Conservation (phyloP, 2,329 filamentous ascomycete species). For the Phialocephala sp. region DNA sequence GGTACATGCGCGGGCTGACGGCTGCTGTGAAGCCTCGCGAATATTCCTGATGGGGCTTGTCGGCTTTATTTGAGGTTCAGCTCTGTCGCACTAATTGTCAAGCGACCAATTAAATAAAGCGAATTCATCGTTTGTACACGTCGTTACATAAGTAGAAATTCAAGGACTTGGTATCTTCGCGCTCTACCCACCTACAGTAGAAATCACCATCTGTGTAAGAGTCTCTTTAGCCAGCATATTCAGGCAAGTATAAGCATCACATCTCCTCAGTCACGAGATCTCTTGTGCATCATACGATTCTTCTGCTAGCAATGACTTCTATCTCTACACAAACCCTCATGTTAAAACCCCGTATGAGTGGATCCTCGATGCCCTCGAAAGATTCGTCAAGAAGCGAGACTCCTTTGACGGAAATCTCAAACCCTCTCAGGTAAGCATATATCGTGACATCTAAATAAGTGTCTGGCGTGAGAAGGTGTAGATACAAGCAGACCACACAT, state of each 20-base stretch:
- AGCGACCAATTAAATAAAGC: not conserved
- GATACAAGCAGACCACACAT: not conserved
- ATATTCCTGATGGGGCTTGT: not conserved
- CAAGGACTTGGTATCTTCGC: not conserved
- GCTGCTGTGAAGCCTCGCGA: constrained; percentile 3
- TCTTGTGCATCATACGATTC: not conserved
- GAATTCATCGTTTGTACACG: not conserved
- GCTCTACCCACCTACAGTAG: not conserved
- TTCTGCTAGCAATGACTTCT: not conserved
- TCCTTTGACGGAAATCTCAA: not conserved
- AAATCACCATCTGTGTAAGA: too few species aligned
- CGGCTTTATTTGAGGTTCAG: constrained; percentile 5
- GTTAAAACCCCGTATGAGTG: not conserved
- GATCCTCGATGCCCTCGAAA: too few species aligned
- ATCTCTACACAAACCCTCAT: not conserved
- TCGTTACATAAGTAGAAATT: not conserved
- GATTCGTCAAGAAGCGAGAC: not conserved
- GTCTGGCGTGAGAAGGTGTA: not conserved
- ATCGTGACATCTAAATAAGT: not conserved
- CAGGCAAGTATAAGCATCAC: not conserved
- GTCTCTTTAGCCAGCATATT: too few species aligned
- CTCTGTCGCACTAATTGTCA: not conserved
- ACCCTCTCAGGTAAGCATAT: not conserved
- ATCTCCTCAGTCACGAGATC: not conserved
- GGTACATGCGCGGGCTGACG: not conserved